These are phyloP conservation scores for Clarireedia sp. DNA, from an alignment of 2,329 filamentous ascomycete genomes.

Conservation along the genomic window DNA sequence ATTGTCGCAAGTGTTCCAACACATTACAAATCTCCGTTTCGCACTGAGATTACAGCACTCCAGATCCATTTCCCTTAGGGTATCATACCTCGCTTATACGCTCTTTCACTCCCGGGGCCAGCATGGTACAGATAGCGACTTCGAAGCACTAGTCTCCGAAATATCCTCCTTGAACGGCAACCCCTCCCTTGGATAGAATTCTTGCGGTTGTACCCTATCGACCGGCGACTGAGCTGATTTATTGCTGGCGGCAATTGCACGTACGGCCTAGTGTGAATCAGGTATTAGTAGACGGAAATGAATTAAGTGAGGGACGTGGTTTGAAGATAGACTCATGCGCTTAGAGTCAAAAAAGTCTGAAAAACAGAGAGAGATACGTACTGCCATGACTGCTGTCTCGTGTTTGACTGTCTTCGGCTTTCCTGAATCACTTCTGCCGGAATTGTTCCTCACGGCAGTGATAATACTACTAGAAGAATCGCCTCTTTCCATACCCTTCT, in stretches of 20 bases:
- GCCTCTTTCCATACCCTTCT: slow-evolving; percentile 10
- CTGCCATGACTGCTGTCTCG: slow-evolving; percentile 9
- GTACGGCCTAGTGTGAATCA: neutral
- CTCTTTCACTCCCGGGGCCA: too few species aligned
- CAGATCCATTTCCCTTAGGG: too few species aligned
- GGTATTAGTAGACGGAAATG: neutral
- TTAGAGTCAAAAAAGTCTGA: neutral
- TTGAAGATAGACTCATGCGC: neutral
- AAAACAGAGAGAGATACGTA: neutral
- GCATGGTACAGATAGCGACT: too few species aligned
- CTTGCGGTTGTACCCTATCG: neutral
- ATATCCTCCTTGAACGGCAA: neutral
- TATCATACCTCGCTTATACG: too few species aligned
- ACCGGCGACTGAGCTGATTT: neutral
- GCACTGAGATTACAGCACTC: too few species aligned
- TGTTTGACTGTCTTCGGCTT: neutral
- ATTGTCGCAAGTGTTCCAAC: too few species aligned
- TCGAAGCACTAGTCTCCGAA: neutral
- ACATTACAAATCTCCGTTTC: too few species aligned
- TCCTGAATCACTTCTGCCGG: slow-evolving; percentile 5
- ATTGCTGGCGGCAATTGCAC: slow-evolving; percentile 4
- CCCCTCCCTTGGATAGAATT: neutral
- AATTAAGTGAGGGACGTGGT: neutral
- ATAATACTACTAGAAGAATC: slow-evolving; percentile 22
- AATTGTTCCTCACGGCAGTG: slow-evolving; percentile 22